Evolutionary conservation across 108 stramenopile genomes (phyloP).

Genomic region (Nitzschia palea): DNA sequence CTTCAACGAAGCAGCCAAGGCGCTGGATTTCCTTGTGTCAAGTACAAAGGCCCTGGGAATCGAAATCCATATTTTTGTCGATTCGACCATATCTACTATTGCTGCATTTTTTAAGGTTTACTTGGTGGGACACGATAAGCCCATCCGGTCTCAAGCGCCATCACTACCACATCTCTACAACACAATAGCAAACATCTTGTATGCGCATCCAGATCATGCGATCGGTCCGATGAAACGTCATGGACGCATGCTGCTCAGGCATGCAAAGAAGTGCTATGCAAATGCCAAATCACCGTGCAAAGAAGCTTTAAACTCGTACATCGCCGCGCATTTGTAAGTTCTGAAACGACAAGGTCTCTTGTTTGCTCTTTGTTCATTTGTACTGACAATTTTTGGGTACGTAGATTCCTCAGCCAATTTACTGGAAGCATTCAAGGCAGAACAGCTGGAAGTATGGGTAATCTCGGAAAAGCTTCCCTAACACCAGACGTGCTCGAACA

Average conservation of each 20-base stretch:
- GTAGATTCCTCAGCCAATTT: conserved; percentile 38
- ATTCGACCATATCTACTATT: conserved; percentile 48
- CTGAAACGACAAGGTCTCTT: background rate
- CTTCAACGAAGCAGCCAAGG: conserved; percentile 31
- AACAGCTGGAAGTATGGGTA: conserved; percentile 51
- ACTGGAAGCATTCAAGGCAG: conserved; percentile 47
- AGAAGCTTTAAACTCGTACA: conserved; percentile 58
- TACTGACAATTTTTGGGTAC: background rate
- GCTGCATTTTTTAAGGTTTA: conserved; percentile 47
- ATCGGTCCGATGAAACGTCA: conserved; percentile 31
- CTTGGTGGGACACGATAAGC: conserved; percentile 22
- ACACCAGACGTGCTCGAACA: conserved; percentile 15
- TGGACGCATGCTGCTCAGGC: conserved; percentile 41
- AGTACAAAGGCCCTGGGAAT: conserved; percentile 42
- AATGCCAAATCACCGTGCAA: conserved; percentile 20
- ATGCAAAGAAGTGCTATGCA: conserved; percentile 46
- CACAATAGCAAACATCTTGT: conserved; percentile 26
- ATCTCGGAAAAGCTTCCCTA: conserved; percentile 56
- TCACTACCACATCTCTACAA: conserved; percentile 26
- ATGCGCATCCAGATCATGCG: conserved; percentile 32
- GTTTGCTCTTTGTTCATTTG: conserved; percentile 1
- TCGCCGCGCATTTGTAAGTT: conserved; percentile 61
- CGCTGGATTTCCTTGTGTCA: conserved; percentile 31
- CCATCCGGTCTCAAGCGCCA: conserved; percentile 7
- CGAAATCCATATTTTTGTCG: conserved; percentile 52